Conservation (phyloP, 345 rosid genomes). For the Salix caprea region DNA sequence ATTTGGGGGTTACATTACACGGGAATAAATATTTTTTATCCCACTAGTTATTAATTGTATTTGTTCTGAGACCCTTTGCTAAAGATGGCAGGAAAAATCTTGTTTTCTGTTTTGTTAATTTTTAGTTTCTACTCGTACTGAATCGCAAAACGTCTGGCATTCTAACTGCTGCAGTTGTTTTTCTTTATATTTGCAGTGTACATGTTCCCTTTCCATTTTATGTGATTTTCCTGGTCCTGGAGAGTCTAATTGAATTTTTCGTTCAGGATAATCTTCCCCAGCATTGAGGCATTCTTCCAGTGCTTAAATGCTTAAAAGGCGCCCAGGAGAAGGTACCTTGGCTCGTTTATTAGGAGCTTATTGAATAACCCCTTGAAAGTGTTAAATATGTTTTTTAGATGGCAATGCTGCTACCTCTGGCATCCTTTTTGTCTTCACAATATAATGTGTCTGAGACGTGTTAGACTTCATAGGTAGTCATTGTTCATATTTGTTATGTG, state of each 20-base stretch:
- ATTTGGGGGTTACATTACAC: slow-evolving; percentile 18
- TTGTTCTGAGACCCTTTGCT: slow-evolving; percentile 15
- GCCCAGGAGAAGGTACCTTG: slow-evolving; percentile 98
- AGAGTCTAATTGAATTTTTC: slow-evolving; percentile 75
- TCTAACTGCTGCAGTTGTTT: neutral
- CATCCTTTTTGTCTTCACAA: neutral
- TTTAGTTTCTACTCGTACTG: neutral
- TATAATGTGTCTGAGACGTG: neutral
- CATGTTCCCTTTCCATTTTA: slow-evolving; percentile 7
- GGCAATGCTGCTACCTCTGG: neutral
- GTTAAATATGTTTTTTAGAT: neutral
- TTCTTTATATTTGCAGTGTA: neutral
- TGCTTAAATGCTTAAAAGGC: slow-evolving; percentile 79
- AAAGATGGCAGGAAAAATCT: slow-evolving; percentile 18
- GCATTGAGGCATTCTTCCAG: slow-evolving; percentile 78
- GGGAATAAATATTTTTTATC: slow-evolving; percentile 10
- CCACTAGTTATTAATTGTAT: slow-evolving; percentile 12
- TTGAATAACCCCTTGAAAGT: slow-evolving; percentile 29
- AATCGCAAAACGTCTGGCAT: neutral
- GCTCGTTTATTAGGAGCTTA: slow-evolving; percentile 65
- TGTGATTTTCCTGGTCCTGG: slow-evolving; percentile 28
- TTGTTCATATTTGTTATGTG: neutral
- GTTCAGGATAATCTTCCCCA: slow-evolving; percentile 73
- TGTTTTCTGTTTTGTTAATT: neutral
- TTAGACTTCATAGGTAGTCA: neutral